Evolutionary conservation across 108 stramenopile genomes (phyloP), one percentile per base, ranked within the genome.

Genomic region (Nitzschia sp.): DNA sequence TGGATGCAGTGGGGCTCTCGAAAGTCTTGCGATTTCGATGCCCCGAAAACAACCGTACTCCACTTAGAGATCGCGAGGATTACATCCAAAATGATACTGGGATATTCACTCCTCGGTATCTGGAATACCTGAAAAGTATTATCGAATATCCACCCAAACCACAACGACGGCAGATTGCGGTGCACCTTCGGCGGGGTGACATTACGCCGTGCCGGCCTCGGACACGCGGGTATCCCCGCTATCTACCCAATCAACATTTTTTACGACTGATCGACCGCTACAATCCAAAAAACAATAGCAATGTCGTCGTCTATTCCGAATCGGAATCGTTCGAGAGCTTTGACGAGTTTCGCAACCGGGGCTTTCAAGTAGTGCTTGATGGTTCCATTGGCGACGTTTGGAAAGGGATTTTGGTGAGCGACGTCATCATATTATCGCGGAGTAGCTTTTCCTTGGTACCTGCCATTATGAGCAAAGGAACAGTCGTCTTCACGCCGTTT

Each of bases 101-200:
- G 29, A 52, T 60, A n/a, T 75, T 75, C 36, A 75, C 58, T 28
- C 53, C 74, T 4, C 38, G 61, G 21, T 75, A 75, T 45, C 16
- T 67, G 3, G 53, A 68, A 22, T 22, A 57, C 9, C 30, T 75
- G n/a, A 36, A 61, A 45, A 41, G 22, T 22, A 27, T 61, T 11
- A 25, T 61, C 16, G 41, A 44, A 23, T 33, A 56, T 66, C 26
- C 74, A 58, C 2, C 35, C 36, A 33, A 64, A 44, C 23, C 36
- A 19, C 36, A 22, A 2, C 38, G 22, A 36, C 48, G 17, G 17
- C 22, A 28, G 47, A 77, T 78, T 19, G 59, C 68, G 0, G 80
- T 81, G 21, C 81, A 82, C 25, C 63, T 82, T 0, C 64, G 75
- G 5, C 59, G 75, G 2, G 75, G 75, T 23, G 75, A 76, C 52